A percentile compares a stretch with the other conserved stretches of the same genome.
Evolutionary conservation across 2,329 filamentous ascomycete genomes (phyloP).

Genomic region (Phialemonium atrogriseum): DNA sequence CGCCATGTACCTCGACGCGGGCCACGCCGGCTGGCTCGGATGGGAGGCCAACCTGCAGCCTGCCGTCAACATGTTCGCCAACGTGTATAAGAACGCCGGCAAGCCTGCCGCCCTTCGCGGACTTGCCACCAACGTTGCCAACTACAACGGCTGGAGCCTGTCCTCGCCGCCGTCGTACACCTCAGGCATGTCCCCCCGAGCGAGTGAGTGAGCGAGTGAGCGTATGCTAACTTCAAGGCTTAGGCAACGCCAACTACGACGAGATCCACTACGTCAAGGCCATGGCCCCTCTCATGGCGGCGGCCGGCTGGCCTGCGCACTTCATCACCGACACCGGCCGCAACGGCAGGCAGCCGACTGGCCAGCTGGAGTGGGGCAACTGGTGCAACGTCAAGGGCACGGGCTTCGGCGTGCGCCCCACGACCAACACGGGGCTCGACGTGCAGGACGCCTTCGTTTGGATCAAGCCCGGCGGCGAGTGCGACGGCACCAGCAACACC

Average conservation of each 20-base stretch:
- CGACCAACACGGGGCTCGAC: slow-evolving; percentile 49
- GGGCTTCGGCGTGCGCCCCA: slow-evolving; percentile 57
- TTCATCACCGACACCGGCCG: slow-evolving; percentile 46
- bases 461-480: slow-evolving; percentile 61
- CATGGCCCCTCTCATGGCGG: slow-evolving; percentile 53
- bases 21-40: slow-evolving; percentile 51
- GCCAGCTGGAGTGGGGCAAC: slow-evolving; percentile 53
- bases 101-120: slow-evolving; percentile 42
- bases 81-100: slow-evolving; percentile 41
- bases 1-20: slow-evolving; percentile 49
- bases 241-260: slow-evolving; percentile 41
- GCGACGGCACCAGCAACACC: slow-evolving; percentile 39
- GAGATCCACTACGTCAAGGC: slow-evolving; percentile 51
- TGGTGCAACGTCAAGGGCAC: slow-evolving; percentile 60
- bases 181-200: slow-evolving; percentile 19
- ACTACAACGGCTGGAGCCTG: slow-evolving; percentile 44
- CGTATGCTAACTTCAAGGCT: slow-evolving; percentile 13
- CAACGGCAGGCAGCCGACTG: slow-evolving; percentile 50
- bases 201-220: no score
- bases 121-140: slow-evolving; percentile 49
- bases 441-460: slow-evolving; percentile 60
- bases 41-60: slow-evolving; percentile 45
- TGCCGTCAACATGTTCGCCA: slow-evolving; percentile 36
- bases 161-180: slow-evolving; percentile 36
- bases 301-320: slow-evolving; percentile 33